Percentiles rank a stretch among this genome's conserved stretches.
Evolutionary conservation across 1,284 basidiomycete genomes (phyloP).

Genomic region (Leccinum pachyderme): DNA sequence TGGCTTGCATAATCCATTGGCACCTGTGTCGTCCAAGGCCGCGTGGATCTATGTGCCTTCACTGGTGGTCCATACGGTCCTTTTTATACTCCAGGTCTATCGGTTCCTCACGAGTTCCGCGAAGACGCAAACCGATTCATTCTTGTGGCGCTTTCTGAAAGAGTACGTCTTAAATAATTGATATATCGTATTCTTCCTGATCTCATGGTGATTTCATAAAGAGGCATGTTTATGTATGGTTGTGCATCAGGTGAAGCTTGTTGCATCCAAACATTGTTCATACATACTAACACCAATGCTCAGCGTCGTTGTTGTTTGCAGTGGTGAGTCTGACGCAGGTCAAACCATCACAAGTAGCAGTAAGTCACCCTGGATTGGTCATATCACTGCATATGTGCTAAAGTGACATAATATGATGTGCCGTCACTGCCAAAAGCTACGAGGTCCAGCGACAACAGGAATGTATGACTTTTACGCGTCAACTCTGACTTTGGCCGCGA

Average conservation of each 20-base stretch:
- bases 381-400: neutral
- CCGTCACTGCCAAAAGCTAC: neutral
- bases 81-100: conserved; percentile 19
- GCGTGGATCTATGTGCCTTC: conserved; percentile 18
- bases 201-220: conserved; percentile 4
- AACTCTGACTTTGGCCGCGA: conserved; percentile 24
- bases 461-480: conserved; percentile 3
- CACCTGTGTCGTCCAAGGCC: neutral
- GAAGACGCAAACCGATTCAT: conserved; percentile 7
- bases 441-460: neutral
- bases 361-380: neutral
- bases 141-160: conserved; percentile 19
- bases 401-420: neutral
- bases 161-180: conserved; percentile 10
- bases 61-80: conserved; percentile 18
- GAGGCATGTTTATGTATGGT: conserved; percentile 20
- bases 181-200: neutral
- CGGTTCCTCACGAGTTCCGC: conserved; percentile 19
- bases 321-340: neutral
- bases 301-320: neutral
- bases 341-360: neutral
- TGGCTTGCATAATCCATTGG: neutral
- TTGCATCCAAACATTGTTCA: conserved; percentile 15
- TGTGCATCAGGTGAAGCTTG: conserved; percentile 12
- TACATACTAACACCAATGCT: neutral